These are phyloP conservation scores for Spinacia oleracea DNA, from an alignment of 179 eudicot species.

Conservation along the genomic window DNA sequence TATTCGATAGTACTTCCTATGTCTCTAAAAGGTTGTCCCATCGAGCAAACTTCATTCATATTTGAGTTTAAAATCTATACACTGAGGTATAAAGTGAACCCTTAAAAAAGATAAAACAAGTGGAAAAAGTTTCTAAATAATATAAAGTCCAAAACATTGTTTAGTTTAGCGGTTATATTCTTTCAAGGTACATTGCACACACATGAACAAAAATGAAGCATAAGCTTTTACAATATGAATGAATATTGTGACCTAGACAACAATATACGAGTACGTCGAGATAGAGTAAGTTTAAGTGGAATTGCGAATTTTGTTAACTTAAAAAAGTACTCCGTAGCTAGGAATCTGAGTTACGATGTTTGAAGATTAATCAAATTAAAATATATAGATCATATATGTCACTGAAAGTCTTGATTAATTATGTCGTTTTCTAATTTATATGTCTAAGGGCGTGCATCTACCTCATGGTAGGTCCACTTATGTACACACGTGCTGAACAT, in stretches of 20 bases:
- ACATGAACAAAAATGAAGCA: neutral
- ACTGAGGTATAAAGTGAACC: too few relatives aligned
- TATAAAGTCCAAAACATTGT: too few relatives aligned
- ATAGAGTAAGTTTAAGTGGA: neutral
- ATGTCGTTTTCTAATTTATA: neutral
- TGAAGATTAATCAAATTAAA: neutral
- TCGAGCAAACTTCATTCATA: too few relatives aligned
- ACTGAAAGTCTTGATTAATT: neutral
- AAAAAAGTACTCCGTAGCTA: too few relatives aligned
- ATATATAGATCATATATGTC: too few relatives aligned
- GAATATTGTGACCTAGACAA: too few relatives aligned
- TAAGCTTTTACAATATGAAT: neutral
- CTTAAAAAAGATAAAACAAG: too few relatives aligned
- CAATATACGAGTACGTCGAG: too few relatives aligned
- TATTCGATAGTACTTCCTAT: too few relatives aligned
- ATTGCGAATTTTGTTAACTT: neutral
- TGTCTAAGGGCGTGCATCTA: slow-evolving; percentile 7
- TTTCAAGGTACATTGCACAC: neutral
- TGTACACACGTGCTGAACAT: neutral
- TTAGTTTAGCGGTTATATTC: neutral
- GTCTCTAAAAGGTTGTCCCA: too few relatives aligned
- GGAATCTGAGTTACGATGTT: neutral
- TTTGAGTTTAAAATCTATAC: too few relatives aligned
- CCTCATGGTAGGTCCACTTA: neutral
- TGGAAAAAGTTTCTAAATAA: too few relatives aligned